phyloP scores from a whole-genome alignment of 106 monocot species.

The Triglochin maritima region DNA sequence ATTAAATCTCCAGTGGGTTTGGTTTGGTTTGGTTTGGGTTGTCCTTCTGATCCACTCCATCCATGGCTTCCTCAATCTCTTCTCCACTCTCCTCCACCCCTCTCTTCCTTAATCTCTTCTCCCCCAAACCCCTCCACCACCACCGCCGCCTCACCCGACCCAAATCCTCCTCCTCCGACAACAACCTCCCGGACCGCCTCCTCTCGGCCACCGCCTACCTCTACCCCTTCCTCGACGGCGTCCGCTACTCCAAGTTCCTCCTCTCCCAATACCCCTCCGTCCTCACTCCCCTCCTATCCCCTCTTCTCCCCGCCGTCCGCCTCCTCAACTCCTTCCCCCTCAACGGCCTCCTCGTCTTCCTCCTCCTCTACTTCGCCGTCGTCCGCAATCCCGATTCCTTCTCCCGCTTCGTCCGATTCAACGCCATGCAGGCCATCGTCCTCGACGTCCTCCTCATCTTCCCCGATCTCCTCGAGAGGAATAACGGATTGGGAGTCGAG shows the following conservation, averaged over 20 bases:
- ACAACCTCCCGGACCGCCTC: slow-evolving; percentile 49
- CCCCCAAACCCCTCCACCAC: not conserved
- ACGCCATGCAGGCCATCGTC: slow-evolving; percentile 95
- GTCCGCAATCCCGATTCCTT: slow-evolving; percentile 69
- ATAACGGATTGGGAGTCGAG: slow-evolving; percentile 49
- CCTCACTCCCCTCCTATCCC: slow-evolving; percentile 42
- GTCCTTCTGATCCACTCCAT: not conserved
- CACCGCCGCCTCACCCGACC: not conserved
- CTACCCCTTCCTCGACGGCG: slow-evolving; percentile 91
- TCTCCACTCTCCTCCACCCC: not conserved
- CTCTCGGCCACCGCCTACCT: slow-evolving; percentile 76
- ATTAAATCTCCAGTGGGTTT: no score
- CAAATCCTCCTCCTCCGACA: slow-evolving; percentile 6
- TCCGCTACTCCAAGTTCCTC: slow-evolving; percentile 65
- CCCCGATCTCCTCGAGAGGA: slow-evolving; percentile 74
- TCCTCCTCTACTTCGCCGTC: slow-evolving; percentile 85
- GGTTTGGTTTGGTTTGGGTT: no score
- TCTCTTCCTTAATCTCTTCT: not conserved
- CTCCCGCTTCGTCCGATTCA: slow-evolving; percentile 89
- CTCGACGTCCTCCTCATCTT: slow-evolving; percentile 93
- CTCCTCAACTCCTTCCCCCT: slow-evolving; percentile 66
- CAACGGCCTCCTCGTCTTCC: slow-evolving; percentile 73
- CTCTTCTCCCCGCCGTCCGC: slow-evolving; percentile 59
- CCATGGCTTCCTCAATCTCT: not conserved
- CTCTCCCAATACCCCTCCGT: slow-evolving; percentile 57